Evolutionary conservation across 768 basidiomycete genomes (phyloP).

Genomic region (Pilatotrama ljubarskyi): DNA sequence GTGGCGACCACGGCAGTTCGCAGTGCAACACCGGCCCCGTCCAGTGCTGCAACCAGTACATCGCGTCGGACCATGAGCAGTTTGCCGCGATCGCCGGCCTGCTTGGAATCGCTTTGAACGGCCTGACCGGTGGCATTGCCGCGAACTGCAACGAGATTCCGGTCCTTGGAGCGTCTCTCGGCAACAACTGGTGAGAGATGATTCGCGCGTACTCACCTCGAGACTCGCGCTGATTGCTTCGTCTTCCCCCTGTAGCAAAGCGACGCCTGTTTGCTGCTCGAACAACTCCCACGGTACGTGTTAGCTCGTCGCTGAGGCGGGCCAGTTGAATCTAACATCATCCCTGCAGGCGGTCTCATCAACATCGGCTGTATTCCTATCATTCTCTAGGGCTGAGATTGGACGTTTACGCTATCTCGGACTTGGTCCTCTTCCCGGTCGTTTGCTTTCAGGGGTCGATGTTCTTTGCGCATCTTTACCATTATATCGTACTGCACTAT

Average conservation of each 20-base stretch:
- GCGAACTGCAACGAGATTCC: constrained; percentile 10
- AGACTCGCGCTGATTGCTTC: not conserved
- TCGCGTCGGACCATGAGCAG: not conserved
- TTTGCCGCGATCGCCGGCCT: not conserved
- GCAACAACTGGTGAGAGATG: constrained; percentile 1
- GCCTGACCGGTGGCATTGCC: constrained; percentile 5
- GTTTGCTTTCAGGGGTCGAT: not conserved
- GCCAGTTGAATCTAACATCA: not conserved
- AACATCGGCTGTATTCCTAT: not conserved
- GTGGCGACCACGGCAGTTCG: not conserved
- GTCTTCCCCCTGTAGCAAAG: not conserved
- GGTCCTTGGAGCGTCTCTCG: not conserved
- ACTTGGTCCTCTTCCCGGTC: not conserved
- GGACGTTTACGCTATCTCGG: not conserved
- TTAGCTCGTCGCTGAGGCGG: not conserved
- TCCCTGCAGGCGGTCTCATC: not conserved
- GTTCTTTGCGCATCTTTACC: not conserved
- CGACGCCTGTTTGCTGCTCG: constrained; percentile 17
- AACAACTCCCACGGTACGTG: constrained; percentile 8
- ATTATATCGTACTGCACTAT: too few relatives aligned
- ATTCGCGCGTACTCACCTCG: not conserved
- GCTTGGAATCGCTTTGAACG: constrained; percentile 12
- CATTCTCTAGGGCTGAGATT: not conserved
- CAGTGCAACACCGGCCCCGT: constrained; percentile 15
- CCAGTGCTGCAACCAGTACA: constrained; percentile 13